phyloP scores from a whole-genome alignment of 2,329 filamentous ascomycete species.

The Huntiella savannae region DNA sequence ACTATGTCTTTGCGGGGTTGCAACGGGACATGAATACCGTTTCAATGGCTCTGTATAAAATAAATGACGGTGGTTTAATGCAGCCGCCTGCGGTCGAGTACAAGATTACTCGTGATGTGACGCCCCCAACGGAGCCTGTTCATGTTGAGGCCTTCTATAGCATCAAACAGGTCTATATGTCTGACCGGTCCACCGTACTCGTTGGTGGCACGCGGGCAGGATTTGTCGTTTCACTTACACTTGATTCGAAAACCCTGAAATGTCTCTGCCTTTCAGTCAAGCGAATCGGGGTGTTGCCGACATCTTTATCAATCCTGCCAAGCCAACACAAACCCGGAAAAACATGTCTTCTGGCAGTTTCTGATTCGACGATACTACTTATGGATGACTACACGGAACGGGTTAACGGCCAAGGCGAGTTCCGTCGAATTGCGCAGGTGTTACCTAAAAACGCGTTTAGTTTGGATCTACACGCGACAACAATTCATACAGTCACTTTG shows the following conservation, averaged over 20 bases:
- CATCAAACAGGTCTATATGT: constrained; percentile 20
- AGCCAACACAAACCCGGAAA: neutral
- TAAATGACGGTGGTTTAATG: neutral
- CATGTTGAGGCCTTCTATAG: constrained; percentile 27
- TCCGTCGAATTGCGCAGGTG: constrained; percentile 25
- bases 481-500: constrained; percentile 3
- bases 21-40: constrained; percentile 12
- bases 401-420: constrained; percentile 15
- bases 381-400: constrained; percentile 21
- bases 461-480: neutral
- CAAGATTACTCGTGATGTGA: neutral
- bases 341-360: constrained; percentile 25
- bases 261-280: constrained; percentile 7
- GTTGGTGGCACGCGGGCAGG: constrained; percentile 33
- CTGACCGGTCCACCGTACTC: constrained; percentile 17
- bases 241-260: neutral
- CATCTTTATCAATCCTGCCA: constrained; percentile 9
- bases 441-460: constrained; percentile 33
- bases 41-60: constrained; percentile 8
- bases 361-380: constrained; percentile 27
- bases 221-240: constrained; percentile 24
- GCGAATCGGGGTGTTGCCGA: constrained; percentile 19
- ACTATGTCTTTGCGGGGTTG: constrained; percentile 16
- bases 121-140: constrained; percentile 6
- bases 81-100: constrained; percentile 3